Evolutionary conservation across 805 yeast genomes (phyloP), one percentile per base, ranked within the genome.

Genomic region (Wickerhamiella parazyma): DNA sequence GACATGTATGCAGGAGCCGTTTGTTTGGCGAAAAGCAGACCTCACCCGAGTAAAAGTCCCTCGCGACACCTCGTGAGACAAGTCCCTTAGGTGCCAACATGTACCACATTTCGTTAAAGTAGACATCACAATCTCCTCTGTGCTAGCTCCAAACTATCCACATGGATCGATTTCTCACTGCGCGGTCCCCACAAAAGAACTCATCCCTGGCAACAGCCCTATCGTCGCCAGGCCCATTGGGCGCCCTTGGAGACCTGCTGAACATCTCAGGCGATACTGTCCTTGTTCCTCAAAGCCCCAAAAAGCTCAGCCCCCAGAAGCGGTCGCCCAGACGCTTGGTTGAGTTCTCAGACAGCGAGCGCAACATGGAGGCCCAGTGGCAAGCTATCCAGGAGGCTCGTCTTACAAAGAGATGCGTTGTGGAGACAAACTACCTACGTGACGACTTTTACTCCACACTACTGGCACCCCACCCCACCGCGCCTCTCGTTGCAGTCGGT

Each of bases 371-470:
- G n/a, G n/a, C n/a, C n/a, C n/a, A n/a, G n/a, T 18, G 31, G 3
- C 10, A n/a, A 6, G 18, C 42, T 16, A 26, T 34, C 12, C 18
- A 34, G 8, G 31, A 31, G 20, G 8, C 18, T 6, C 43, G 38
- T 6, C 33, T 40, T 9, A 11, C 19, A 6, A 14, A 31, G 19
- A 16, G 33, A n/a, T 40, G 21, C 24, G 11, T 22, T n/a, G 22
- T 40, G 7, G 33, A 40, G 18, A 22, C 43, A 5, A 2, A 16
- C 2, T n/a, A 14, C 17, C 25, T 40, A 9, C 43, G 43, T n/a
- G 43, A 40, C 29, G 43, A 40, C 28, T 40, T 40, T 33, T 40
- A 40, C 28, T 40, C 43, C 6, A 33, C 37, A 6, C 22, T 40
- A 3, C 24, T 40, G 26, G 38, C 43, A n/a, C 16, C 31, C 8